Evolutionary conservation across 2,329 filamentous ascomycete genomes (phyloP), one percentile per base, ranked within the genome.

Genomic region (Pseudogymnoascus sp.): DNA sequence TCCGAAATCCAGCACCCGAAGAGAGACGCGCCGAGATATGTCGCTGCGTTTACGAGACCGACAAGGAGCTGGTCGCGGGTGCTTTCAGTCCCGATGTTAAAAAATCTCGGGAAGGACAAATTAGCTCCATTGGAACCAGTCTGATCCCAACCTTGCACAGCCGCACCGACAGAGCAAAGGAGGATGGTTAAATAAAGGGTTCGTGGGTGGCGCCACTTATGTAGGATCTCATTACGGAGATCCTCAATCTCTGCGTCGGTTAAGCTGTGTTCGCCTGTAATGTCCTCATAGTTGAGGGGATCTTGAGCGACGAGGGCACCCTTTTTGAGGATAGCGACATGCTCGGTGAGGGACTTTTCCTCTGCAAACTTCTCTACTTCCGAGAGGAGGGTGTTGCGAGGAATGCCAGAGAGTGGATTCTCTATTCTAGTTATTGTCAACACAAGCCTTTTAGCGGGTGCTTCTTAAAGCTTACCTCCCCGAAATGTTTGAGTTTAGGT

Each of bases 221-320:
- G 86, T 26, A 83, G 77, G 35, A 82, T 78, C 73, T 91, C 88
- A 64, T 86, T 78, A 41, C 78, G 78, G 16, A 93, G 79, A 11
- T 78, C 79, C 19, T 80, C 76, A 64, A 86, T 82, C 70, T 89
- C 88, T 0, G 78, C 77, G 14, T 86, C 80, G 62, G 79, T 76
- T 1, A 93, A 80, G 10, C 84, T 82, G 60, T 83, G 76, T 61
- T 83, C 76, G 66, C 82, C 81, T 3, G 73, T 75, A 41, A 91
- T 80, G 35, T 80, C 77, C 63, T 90, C 87, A 72, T 82, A 89
- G 31, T 80, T 78, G 7, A 77, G 76, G 0, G 89, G 89, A 68
- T 88, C 84, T 72, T 90, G 88, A 2, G 90, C 90, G 16, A 92
- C 82, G 10, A 93, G 79, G 3, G 89, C 90, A 35, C 89, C 90